Conservation (phyloP, 345 rosid genomes). For the Gossypium stocksii region DNA sequence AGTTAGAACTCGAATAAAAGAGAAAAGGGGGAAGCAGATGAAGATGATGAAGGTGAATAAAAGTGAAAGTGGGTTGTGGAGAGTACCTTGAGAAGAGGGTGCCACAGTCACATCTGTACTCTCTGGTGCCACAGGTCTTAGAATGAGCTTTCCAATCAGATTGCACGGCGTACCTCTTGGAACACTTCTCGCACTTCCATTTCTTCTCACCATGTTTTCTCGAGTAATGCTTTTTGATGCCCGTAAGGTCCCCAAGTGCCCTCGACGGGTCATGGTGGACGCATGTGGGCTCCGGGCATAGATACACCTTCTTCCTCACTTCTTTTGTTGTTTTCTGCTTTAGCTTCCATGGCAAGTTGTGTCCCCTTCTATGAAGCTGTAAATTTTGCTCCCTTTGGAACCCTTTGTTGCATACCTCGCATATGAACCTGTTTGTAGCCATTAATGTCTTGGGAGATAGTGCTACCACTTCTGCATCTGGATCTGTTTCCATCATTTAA, state of each 20-base stretch:
- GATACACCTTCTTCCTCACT: constrained; percentile 76
- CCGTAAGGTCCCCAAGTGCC: constrained; percentile 82
- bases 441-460: constrained; percentile 79
- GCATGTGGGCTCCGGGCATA: constrained; percentile 87
- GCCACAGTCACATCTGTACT: constrained; percentile 79
- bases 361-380: constrained; percentile 89
- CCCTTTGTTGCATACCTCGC: constrained; percentile 86
- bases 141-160: constrained; percentile 92
- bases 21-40: neutral
- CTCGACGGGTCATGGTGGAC: constrained; percentile 84
- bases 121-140: constrained; percentile 75
- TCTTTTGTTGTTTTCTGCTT: constrained; percentile 71
- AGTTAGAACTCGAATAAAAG: neutral
- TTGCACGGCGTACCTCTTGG: constrained; percentile 72
- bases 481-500: constrained; percentile 43
- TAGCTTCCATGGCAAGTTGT: constrained; percentile 79
- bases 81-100: constrained; percentile 74
- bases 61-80: neutral
- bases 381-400: constrained; percentile 82
- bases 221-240: constrained; percentile 71
- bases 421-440: constrained; percentile 85
- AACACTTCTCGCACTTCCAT: constrained; percentile 86
- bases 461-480: constrained; percentile 85
- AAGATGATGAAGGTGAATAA: neutral
- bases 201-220: constrained; percentile 81